Conservation (phyloP, 306 rosid species). For the Cyclanthera cordifolia region DNA sequence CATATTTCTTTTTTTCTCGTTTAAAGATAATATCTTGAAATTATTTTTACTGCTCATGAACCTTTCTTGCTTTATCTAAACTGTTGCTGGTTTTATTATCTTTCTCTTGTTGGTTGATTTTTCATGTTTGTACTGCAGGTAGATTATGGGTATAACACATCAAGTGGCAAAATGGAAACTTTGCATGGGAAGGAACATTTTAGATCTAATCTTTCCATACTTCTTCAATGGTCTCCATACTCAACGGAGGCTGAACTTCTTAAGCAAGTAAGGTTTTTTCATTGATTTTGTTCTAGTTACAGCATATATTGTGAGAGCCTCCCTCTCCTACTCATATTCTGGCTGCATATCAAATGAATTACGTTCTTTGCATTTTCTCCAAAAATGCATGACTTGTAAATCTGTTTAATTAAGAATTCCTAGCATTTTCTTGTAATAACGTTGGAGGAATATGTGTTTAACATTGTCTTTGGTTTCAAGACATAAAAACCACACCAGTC, state of each 20-base stretch:
- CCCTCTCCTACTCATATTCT: too few relatives aligned
- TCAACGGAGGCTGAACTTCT: conserved; percentile 75
- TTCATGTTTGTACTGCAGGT: conserved; percentile 46
- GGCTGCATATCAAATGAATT: background rate
- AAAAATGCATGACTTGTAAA: background rate
- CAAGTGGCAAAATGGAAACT: conserved; percentile 33
- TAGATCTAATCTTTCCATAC: conserved; percentile 45
- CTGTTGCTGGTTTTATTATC: background rate
- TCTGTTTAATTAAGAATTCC: background rate
- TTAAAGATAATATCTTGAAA: background rate
- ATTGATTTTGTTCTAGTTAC: background rate
- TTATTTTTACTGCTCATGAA: background rate
- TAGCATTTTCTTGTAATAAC: background rate
- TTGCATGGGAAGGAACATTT: conserved; percentile 58
- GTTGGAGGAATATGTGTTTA: too few relatives aligned
- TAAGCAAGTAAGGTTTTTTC: conserved; percentile 46
- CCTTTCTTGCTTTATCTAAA: background rate
- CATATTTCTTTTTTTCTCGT: background rate
- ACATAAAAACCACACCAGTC: too few relatives aligned
- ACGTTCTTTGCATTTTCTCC: background rate
- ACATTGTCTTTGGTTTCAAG: too few relatives aligned
- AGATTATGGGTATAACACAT: conserved; percentile 45
- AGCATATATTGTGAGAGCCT: too few relatives aligned
- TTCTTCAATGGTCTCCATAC: conserved; percentile 82
- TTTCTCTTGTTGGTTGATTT: conserved; percentile 1